Evolutionary conservation across 2,329 filamentous ascomycete species (phyloP).

Genomic region (Aureobasidium sp.): DNA sequence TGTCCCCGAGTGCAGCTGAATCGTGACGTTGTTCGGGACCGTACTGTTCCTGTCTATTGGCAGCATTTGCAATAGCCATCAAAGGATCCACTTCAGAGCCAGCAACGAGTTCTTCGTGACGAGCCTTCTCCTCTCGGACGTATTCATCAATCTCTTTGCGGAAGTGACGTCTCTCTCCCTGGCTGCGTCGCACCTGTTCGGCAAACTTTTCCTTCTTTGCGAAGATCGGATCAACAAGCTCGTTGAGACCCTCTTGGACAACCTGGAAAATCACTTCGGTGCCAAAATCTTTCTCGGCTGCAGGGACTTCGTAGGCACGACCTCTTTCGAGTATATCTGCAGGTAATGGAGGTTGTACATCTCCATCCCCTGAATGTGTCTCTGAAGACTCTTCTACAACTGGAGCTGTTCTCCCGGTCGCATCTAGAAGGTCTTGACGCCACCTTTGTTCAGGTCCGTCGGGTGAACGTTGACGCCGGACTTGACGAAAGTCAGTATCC

Average conservation of each 20-base stretch:
- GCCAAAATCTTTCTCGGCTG: constrained; percentile 72
- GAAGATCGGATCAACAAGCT: constrained; percentile 82
- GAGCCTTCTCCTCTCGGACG: constrained; percentile 18
- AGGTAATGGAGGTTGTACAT: constrained; percentile 42
- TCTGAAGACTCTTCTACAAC: background rate
- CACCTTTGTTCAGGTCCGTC: constrained; percentile 51
- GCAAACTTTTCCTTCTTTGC: constrained; percentile 69
- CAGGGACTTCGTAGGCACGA: constrained; percentile 70
- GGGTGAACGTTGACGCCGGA: background rate
- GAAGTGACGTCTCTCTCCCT: constrained; percentile 49
- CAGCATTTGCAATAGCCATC: constrained; percentile 17
- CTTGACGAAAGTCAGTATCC: background rate
- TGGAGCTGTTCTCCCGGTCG: background rate
- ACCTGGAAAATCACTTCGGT: constrained; percentile 87
- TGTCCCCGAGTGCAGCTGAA: background rate
- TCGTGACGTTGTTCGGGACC: background rate
- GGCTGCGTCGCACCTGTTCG: constrained; percentile 57
- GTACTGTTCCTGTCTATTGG: background rate
- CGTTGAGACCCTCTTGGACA: constrained; percentile 87
- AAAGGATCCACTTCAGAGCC: constrained; percentile 20
- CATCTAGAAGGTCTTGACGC: constrained; percentile 43
- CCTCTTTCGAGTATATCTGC: constrained; percentile 62
- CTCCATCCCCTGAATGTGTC: background rate
- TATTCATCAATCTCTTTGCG: constrained; percentile 32
- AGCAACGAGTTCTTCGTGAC: constrained; percentile 25